phyloP scores from a whole-genome alignment of 768 basidiomycete genomes.

The Amanita rimosa region DNA sequence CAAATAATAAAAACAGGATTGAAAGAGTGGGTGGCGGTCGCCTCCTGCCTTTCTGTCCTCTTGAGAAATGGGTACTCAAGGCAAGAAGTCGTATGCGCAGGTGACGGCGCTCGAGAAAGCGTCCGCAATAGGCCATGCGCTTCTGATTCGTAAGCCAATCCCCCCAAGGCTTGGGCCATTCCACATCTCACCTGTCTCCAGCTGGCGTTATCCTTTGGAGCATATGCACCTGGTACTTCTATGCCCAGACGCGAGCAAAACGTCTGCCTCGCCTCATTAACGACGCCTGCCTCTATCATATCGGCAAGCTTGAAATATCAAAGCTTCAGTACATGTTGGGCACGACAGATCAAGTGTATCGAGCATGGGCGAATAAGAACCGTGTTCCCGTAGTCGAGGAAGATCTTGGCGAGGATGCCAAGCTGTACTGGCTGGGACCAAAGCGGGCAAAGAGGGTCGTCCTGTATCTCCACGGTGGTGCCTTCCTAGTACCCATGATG shows the following conservation, averaged over 20 bases:
- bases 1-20: background rate
- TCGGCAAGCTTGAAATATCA: constrained; percentile 5
- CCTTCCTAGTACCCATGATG: constrained; percentile 15
- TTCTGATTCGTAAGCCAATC: constrained; percentile 3
- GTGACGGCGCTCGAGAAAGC: constrained; percentile 5
- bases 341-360: constrained; percentile 13
- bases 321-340: constrained; percentile 16
- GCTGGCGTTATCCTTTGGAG: constrained; percentile 6
- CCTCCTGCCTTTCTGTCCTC: background rate
- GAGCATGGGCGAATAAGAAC: constrained; percentile 12
- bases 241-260: constrained; percentile 3
- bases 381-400: constrained; percentile 13
- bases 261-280: background rate
- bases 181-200: background rate
- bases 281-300: constrained; percentile 7
- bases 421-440: constrained; percentile 21
- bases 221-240: constrained; percentile 1
- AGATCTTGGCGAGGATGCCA: constrained; percentile 15
- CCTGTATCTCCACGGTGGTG: constrained; percentile 23
- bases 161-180: background rate
- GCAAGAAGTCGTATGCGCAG: background rate
- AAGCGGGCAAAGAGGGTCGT: constrained; percentile 20
- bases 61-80: background rate
- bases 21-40: background rate
- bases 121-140: background rate